Evolutionary conservation across 495 filamentous ascomycete species (phyloP), one percentile per base, ranked within the genome.

Genomic region (Polyplosphaeria fusca): DNA sequence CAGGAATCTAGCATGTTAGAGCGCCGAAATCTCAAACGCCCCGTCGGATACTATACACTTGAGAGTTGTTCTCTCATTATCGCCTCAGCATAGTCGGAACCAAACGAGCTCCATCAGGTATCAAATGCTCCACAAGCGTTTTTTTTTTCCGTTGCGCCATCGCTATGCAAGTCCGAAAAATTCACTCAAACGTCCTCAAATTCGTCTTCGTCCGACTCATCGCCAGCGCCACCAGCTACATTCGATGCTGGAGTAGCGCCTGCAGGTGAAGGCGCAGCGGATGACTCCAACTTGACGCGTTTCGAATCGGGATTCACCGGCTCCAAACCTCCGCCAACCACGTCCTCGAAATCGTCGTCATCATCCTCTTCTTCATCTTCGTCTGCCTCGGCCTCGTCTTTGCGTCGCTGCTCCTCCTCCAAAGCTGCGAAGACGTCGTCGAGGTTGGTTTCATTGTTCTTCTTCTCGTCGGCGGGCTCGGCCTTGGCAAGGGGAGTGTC

Each of bases 351-450:
- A 16, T 68, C 65, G 4, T 67, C 64, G 11, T 68, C 65, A 16
- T 67, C 65, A 23, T 67, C 61, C 19, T 66, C 66, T n/a, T 69
- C 64, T 27, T 68, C 65, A 14, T 76, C 71, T 0, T 73, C 76
- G 37, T 79, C 76, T 20, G 63, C 44, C 14, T 45, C 60, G 14
- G 50, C 40, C 22, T 43, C 43, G 25, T 65, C 48, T 30, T 55
- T 55, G 2, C 32, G 9, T 5, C 44, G 47, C 25, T 27, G 57
- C 55, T 82, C 73, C 4, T 73, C 78, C 54, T 77, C 75, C 24
- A 84, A 63, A 12, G 69, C 72, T 7, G 71, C 74, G 58, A 83
- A 84, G 42, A 79, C 77, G 40, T 77, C 75, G 19, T 76, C 75
- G 39, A 59, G 77, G 72, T 37, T 70, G 5, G 71, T 47, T 30